Evolutionary conservation across 495 filamentous ascomycete genomes (phyloP).

Genomic region (Podospora tetraspora): DNA sequence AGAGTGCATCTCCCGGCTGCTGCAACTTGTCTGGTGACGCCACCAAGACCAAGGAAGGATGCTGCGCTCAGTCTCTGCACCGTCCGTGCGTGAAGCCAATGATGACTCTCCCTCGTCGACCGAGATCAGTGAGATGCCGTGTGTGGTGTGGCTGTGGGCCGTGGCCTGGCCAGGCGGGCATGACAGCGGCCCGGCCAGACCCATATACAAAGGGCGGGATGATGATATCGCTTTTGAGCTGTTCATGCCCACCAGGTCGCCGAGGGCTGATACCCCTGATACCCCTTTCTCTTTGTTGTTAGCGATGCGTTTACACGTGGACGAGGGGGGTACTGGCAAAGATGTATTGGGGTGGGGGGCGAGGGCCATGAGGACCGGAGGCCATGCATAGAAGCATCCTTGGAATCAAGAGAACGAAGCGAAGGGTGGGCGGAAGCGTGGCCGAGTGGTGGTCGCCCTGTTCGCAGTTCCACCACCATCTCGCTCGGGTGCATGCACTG

Average conservation of each 20-base stretch:
- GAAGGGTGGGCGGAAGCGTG: neutral
- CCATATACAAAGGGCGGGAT: neutral
- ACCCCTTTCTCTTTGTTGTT: neutral
- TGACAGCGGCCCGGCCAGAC: neutral
- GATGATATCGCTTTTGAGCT: neutral
- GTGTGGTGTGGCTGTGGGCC: slow-evolving; percentile 7
- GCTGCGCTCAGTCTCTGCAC: slow-evolving; percentile 15
- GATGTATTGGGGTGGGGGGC: neutral
- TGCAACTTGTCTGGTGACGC: slow-evolving; percentile 12
- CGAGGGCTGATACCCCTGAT: neutral
- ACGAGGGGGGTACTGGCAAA: neutral
- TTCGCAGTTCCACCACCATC: neutral
- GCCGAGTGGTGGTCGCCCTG: neutral
- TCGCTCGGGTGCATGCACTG: neutral
- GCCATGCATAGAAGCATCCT: slow-evolving; percentile 11
- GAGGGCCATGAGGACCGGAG: neutral
- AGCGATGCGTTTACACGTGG: neutral
- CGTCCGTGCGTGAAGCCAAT: slow-evolving; percentile 25
- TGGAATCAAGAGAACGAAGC: neutral
- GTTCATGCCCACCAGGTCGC: neutral
- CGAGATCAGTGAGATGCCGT: slow-evolving; percentile 4
- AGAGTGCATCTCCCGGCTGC: neutral
- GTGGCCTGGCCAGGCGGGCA: slow-evolving; percentile 2
- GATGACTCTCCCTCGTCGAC: neutral
- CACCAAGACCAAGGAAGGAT: slow-evolving; percentile 9